Evolutionary conservation across 2,329 filamentous ascomycete genomes (phyloP), one percentile per base, ranked within the genome.

Genomic region (Epichloe elymi): DNA sequence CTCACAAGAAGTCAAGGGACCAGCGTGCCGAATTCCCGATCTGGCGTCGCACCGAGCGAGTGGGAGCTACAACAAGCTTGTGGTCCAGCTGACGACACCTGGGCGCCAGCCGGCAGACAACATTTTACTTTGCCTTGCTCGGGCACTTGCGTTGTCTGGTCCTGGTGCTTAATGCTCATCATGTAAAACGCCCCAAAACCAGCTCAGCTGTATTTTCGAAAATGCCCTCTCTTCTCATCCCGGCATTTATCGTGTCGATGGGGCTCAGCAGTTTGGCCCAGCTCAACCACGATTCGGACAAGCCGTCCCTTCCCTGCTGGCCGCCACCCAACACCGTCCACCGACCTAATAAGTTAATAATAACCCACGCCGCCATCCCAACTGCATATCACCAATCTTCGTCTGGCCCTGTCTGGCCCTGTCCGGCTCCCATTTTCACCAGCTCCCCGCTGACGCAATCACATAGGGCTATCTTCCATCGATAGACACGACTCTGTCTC

Each of bases 11-110:
- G 39, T 20, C 19, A n/a, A 35, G 17, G 26, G 38, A 11, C 45
- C 23, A n/a, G 17, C 46, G 33, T 49, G 48, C 48, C 48, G 48
- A 43, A 20, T 49, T 49, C 14, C 48, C 48, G 48, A 30, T 37
- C 30, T 49, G 48, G 33, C 33, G 48, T 49, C 33, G 30, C 40
- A 49, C 39, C n/a, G 20, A 5, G 40, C n/a, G 20, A 5, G 33
- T 40, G 15, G 23, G 19, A 43, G 33, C 39, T 23, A 35, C 43
- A 46, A 35, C 43, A 46, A 46, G 26, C n/a, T 33, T n/a, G 17
- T 15, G 15, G 26, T 15, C 4, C 7, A 42, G 38, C 38, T 17
- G 45, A 26, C 19, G 17, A 41, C 46, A 48, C 23, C 26, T 48
- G 46, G 12, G 5, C 20, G 8, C 26, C 43, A 19, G 40, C 39